phyloP scores from a whole-genome alignment of 2,329 filamentous ascomycete species.

The Aspergillus sp. region DNA sequence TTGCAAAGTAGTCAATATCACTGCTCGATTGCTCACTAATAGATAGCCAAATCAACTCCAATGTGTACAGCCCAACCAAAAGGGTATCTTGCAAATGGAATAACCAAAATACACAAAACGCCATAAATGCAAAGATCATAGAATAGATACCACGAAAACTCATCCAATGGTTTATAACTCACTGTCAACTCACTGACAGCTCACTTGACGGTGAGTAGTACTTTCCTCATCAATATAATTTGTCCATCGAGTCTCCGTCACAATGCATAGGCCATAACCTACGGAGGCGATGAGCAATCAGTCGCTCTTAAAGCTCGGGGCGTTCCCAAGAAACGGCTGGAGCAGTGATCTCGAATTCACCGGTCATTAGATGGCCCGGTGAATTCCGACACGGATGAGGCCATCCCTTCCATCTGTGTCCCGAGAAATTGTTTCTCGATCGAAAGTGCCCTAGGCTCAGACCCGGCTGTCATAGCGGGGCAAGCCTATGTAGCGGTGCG shows the following conservation, averaged over 20 bases:
- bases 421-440: no score
- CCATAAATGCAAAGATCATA: constrained; percentile 3
- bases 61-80: constrained; percentile 1
- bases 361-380: no score
- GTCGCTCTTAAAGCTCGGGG: no score
- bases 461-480: no score
- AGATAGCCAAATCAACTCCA: constrained; percentile 2
- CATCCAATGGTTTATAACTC: background rate
- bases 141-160: background rate
- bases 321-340: no score
- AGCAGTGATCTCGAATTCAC: no score
- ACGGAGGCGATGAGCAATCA: no score
- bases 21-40: constrained; percentile 12
- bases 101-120: constrained; percentile 6
- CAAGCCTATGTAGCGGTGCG: no score
- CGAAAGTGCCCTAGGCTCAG: no score
- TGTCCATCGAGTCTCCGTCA: background rate
- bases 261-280: background rate
- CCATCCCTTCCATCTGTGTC: no score
- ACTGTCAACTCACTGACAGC: background rate
- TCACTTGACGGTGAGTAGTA: background rate
- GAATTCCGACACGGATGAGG: no score
- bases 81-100: constrained; percentile 13
- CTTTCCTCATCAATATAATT: background rate
- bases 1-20: constrained; percentile 12